Percentiles rank a stretch among this genome's conserved stretches.
These are phyloP conservation scores for Lanzia echinophila DNA, from an alignment of 2,329 filamentous ascomycete genomes.

Conservation along the genomic window DNA sequence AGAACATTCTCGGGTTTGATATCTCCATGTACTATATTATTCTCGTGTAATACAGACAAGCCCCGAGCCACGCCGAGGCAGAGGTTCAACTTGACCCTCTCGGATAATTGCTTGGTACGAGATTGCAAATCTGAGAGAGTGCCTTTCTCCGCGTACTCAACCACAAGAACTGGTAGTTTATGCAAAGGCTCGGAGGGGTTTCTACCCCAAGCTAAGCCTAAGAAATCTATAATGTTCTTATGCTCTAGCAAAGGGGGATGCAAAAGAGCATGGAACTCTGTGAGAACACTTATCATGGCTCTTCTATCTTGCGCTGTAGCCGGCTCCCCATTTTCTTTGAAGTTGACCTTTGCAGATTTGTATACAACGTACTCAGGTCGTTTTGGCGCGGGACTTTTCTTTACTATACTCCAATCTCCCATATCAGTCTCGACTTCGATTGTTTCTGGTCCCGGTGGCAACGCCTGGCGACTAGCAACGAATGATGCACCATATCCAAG, in stretches of 20 bases:
- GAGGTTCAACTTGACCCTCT: neutral
- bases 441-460: neutral
- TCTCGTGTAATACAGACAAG: neutral
- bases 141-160: constrained; percentile 4
- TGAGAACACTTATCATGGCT: neutral
- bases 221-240: constrained; percentile 1
- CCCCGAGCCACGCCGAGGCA: neutral
- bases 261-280: neutral
- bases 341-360: neutral
- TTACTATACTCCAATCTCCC: neutral
- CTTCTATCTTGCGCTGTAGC: neutral
- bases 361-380: neutral
- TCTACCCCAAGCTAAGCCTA: neutral
- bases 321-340: neutral
- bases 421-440: neutral
- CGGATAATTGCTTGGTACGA: neutral
- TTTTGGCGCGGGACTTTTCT: neutral
- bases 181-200: neutral
- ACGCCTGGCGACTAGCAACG: neutral
- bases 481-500: constrained; percentile 2
- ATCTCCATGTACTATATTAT: neutral
- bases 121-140: neutral
- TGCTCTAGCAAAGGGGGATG: neutral
- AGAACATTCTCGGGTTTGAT: constrained; percentile 1
- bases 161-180: neutral